These are phyloP conservation scores for Arabidopsis arenosa DNA, from an alignment of 345 rosid genomes.

Conservation along the genomic window DNA sequence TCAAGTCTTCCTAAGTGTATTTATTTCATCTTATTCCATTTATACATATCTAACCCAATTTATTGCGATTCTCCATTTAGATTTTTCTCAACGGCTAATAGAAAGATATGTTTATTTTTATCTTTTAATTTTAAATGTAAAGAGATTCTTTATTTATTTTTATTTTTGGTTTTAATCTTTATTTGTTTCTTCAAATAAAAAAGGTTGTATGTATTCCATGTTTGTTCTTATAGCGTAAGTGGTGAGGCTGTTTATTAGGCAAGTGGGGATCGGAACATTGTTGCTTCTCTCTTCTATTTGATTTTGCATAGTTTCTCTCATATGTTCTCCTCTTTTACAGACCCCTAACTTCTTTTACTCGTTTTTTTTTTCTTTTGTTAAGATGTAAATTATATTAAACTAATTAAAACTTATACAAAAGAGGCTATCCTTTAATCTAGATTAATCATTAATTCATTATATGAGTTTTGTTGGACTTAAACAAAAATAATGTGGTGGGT, in stretches of 20 bases:
- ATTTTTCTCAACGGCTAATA: constrained; percentile 16
- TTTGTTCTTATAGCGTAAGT: background rate
- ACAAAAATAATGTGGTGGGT: too few species aligned
- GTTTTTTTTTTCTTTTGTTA: background rate
- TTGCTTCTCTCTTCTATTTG: background rate
- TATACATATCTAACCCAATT: constrained; percentile 34
- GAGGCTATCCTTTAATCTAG: too few species aligned
- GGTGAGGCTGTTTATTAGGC: background rate
- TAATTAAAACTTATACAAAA: background rate
- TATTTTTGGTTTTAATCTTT: background rate
- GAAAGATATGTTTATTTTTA: too few species aligned
- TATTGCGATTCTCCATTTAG: constrained; percentile 28
- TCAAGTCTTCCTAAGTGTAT: constrained; percentile 3
- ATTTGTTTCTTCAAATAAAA: background rate
- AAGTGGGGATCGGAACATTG: background rate
- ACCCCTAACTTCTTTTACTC: background rate
- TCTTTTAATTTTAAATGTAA: too few species aligned
- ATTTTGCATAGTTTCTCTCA: background rate
- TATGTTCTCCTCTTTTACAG: background rate
- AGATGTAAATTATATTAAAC: background rate
- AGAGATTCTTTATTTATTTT: too few species aligned
- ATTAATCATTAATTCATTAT: too few species aligned
- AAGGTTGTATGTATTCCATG: background rate
- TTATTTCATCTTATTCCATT: constrained; percentile 29
- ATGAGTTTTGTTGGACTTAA: too few species aligned